phyloP scores from a whole-genome alignment of 257 asterid species.

The Leonotis leonurus region DNA sequence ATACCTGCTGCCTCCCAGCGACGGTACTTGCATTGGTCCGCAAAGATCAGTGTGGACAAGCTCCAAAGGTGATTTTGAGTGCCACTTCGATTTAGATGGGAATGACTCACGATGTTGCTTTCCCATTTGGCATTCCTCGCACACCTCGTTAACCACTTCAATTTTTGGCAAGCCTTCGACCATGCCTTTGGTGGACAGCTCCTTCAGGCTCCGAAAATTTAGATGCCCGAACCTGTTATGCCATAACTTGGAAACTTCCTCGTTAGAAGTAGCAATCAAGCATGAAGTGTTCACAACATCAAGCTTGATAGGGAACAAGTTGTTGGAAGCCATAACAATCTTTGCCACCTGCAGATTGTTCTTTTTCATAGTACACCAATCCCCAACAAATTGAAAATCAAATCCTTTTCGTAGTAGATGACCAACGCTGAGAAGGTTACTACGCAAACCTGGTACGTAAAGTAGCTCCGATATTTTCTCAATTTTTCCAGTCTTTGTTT shows the following conservation, averaged over 20 bases:
- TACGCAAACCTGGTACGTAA: background rate
- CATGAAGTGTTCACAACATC: background rate
- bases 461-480: background rate
- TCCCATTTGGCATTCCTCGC: background rate
- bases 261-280: background rate
- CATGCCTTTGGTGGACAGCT: background rate
- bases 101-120: background rate
- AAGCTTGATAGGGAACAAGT: background rate
- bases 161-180: background rate
- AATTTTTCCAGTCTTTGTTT: background rate
- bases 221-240: background rate
- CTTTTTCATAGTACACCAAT: background rate
- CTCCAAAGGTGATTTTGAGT: background rate
- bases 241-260: background rate
- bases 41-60: background rate
- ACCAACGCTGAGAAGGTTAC: background rate
- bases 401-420: background rate
- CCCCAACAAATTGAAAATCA: background rate
- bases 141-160: background rate
- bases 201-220: background rate
- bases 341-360: background rate
- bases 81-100: background rate
- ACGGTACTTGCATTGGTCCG: background rate
- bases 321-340: background rate
- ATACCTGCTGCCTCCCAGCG: background rate